Conservation (phyloP, 768 basidiomycete genomes). For the Russula virescens region DNA sequence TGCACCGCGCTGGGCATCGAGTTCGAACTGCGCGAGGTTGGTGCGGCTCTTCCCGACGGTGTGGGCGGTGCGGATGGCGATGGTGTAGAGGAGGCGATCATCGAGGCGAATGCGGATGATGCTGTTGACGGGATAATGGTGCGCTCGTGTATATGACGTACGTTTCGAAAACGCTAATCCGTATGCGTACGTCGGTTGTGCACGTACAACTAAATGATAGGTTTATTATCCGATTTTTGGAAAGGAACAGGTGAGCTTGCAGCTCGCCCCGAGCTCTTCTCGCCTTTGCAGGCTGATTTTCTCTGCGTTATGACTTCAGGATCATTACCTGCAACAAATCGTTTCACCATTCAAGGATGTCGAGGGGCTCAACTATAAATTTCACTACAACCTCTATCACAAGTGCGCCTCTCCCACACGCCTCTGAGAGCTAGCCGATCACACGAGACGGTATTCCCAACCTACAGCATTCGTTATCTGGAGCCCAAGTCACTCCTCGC, state of each 20-base stretch:
- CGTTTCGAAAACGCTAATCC: no score
- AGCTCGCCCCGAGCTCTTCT: not conserved
- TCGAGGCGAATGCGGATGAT: slow-evolving; percentile 88
- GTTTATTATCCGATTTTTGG: slow-evolving; percentile 98
- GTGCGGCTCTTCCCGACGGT: slow-evolving; percentile 35
- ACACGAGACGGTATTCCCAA: not conserved
- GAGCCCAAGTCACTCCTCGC: slow-evolving; percentile 64
- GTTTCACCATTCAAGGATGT: slow-evolving; percentile 97
- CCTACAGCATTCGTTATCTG: slow-evolving; percentile 82
- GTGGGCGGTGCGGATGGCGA: slow-evolving; percentile 51
- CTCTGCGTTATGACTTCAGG: slow-evolving; percentile 41
- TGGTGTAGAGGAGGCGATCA: slow-evolving; percentile 92
- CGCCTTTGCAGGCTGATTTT: not conserved
- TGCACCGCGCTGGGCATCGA: slow-evolving; percentile 85
- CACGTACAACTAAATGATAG: no score
- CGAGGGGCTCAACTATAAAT: slow-evolving; percentile 94
- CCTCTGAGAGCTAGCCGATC: not conserved
- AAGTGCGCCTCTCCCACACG: slow-evolving; percentile 49
- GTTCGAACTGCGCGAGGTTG: slow-evolving; percentile 73
- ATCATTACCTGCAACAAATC: slow-evolving; percentile 96
- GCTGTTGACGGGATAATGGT: slow-evolving; percentile 95
- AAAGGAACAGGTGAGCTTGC: slow-evolving; percentile 66
- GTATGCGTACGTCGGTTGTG: not conserved
- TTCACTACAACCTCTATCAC: slow-evolving; percentile 91
- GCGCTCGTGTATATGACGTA: slow-evolving; percentile 25